These are phyloP conservation scores for Aurifilum marmelostoma DNA, from an alignment of 2,329 filamentous ascomycete genomes.

Conservation along the genomic window DNA sequence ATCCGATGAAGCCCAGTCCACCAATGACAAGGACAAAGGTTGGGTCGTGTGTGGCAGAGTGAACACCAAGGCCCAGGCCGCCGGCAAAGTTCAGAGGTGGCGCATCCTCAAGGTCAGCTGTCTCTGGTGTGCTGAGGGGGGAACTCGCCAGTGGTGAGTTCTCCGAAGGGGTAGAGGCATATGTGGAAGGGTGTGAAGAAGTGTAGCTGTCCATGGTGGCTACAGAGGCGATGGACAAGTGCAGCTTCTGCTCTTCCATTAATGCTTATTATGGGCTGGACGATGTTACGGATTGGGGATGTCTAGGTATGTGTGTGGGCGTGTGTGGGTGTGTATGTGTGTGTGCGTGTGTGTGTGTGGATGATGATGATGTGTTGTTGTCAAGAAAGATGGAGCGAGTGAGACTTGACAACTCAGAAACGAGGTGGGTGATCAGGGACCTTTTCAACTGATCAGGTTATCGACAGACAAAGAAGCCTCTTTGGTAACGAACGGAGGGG, in stretches of 20 bases:
- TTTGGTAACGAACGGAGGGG: conserved; percentile 25
- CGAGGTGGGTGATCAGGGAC: neutral
- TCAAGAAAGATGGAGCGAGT: neutral
- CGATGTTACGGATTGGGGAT: too few relatives aligned
- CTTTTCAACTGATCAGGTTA: neutral
- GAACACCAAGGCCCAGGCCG: conserved; percentile 21
- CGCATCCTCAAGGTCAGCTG: conserved; percentile 29
- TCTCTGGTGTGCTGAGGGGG: conserved; percentile 29
- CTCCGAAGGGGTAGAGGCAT: conserved; percentile 24
- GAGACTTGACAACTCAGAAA: conserved; percentile 2
- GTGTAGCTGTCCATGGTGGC: conserved; percentile 29
- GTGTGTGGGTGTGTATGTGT: neutral
- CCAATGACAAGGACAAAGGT: conserved; percentile 53
- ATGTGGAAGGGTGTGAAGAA: conserved; percentile 21
- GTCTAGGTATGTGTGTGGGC: neutral
- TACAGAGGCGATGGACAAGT: neutral
- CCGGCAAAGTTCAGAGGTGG: conserved; percentile 21
- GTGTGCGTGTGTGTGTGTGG: neutral
- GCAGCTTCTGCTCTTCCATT: conserved; percentile 11
- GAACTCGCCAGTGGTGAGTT: conserved; percentile 31
- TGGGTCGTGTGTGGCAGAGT: conserved; percentile 25
- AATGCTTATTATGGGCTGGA: neutral
- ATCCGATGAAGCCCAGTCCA: conserved; percentile 59
- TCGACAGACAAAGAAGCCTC: conserved; percentile 21
- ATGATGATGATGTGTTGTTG: too few relatives aligned